These are phyloP conservation scores for Samsoniella hepiali DNA, from an alignment of 2,329 filamentous ascomycete genomes.

Conservation along the genomic window DNA sequence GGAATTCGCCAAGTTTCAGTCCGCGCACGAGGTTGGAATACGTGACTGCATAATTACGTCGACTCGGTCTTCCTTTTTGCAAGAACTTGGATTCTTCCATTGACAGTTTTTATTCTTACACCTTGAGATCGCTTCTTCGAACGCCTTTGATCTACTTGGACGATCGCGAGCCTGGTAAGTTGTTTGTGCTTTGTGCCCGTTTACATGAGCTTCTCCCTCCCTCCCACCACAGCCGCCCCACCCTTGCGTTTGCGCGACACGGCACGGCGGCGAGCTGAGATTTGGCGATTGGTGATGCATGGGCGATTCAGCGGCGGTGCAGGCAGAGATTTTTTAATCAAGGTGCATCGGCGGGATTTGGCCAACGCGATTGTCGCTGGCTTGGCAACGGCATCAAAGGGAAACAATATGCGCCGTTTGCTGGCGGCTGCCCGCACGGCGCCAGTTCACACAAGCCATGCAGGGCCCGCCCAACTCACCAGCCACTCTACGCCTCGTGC, in stretches of 20 bases:
- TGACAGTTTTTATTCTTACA: neutral
- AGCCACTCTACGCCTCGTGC: conserved; percentile 15
- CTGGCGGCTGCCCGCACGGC: neutral
- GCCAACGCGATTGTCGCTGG: neutral
- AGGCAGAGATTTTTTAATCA: neutral
- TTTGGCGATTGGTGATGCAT: neutral
- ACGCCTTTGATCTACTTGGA: neutral
- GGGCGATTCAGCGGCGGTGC: neutral
- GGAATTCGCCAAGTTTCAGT: conserved; percentile 17
- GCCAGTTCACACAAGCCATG: neutral
- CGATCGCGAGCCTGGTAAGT: conserved; percentile 13
- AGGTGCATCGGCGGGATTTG: neutral
- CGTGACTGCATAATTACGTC: conserved; percentile 7
- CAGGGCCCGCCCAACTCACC: conserved; percentile 4
- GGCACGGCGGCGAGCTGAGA: neutral
- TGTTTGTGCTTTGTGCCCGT: neutral
- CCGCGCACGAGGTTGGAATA: conserved; percentile 14
- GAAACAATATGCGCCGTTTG: neutral
- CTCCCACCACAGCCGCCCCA: neutral
- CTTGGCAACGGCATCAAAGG: neutral
- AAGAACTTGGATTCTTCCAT: neutral
- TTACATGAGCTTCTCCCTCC: neutral
- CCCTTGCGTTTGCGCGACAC: neutral
- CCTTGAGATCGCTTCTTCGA: neutral
- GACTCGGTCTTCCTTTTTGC: neutral